Conservation (phyloP, 805 yeast species). For the Yamadazyma takamatsuzukensis region DNA sequence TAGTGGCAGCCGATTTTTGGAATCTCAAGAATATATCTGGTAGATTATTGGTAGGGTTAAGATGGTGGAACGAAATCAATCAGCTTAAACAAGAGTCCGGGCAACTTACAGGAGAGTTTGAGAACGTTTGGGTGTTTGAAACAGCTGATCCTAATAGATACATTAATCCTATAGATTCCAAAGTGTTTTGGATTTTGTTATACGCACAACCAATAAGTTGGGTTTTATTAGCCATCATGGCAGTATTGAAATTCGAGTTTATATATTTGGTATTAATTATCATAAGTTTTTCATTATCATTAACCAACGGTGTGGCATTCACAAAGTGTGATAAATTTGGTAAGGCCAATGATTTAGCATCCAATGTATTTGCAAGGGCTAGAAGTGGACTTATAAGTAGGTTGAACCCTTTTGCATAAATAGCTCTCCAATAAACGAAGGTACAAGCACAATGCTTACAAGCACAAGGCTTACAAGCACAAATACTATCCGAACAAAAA, state of each 20-base stretch:
- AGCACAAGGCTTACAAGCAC: too few species aligned
- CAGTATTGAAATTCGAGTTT: conserved; percentile 74
- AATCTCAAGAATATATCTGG: conserved; percentile 90
- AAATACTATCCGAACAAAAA: too few species aligned
- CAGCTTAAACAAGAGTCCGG: conserved; percentile 40
- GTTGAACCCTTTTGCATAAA: conserved; percentile 37
- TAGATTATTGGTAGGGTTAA: conserved; percentile 79
- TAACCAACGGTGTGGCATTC: conserved; percentile 85
- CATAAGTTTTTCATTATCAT: conserved; percentile 67
- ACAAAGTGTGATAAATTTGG: conserved; percentile 92
- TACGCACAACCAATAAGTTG: conserved; percentile 76
- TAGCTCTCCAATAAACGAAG: too few species aligned
- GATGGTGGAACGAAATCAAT: conserved; percentile 91
- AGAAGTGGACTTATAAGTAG: conserved; percentile 45
- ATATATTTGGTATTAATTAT: conserved; percentile 58
- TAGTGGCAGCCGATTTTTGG: conserved; percentile 91
- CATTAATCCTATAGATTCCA: conserved; percentile 89
- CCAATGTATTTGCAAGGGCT: conserved; percentile 51
- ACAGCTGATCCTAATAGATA: conserved; percentile 68
- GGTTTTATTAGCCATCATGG: conserved; percentile 70
- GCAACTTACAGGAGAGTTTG: conserved; percentile 55
- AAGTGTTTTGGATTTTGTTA: conserved; percentile 78
- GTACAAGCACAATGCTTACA: too few species aligned
- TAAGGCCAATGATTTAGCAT: conserved; percentile 68
- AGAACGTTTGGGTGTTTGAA: conserved; percentile 83